A percentile compares a stretch with the other conserved stretches of the same genome.
Evolutionary conservation across 2,329 filamentous ascomycete genomes (phyloP).

Genomic region (Penicillium sp.): DNA sequence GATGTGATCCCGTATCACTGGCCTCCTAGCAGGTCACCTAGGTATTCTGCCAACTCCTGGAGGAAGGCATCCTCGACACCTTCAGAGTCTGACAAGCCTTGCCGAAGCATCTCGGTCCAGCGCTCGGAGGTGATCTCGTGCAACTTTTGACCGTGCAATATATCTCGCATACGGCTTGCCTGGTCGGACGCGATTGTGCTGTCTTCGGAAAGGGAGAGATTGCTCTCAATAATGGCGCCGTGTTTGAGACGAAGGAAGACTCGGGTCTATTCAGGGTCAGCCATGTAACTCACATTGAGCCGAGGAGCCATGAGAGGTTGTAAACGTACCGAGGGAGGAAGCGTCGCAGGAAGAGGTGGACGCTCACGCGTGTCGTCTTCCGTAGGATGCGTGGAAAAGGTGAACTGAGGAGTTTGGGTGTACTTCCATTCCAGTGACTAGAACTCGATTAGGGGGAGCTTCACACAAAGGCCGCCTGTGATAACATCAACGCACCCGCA

Average conservation of each 20-base stretch:
- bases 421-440: slow-evolving; percentile 63
- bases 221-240: slow-evolving; percentile 36
- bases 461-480: not conserved
- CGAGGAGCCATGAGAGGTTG: not conserved
- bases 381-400: slow-evolving; percentile 57
- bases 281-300: not conserved
- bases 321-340: slow-evolving; percentile 44
- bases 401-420: slow-evolving; percentile 79
- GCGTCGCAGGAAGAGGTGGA: slow-evolving; percentile 44
- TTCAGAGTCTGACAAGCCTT: slow-evolving; percentile 12
- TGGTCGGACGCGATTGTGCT: slow-evolving; percentile 28
- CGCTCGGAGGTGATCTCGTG: slow-evolving; percentile 42
- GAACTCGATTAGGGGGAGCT: not conserved
- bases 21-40: slow-evolving; percentile 24
- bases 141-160: slow-evolving; percentile 38
- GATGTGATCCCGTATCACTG: not conserved
- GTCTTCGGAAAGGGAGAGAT: slow-evolving; percentile 35
- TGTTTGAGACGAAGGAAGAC: slow-evolving; percentile 38
- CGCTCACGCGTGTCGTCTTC: slow-evolving; percentile 54
- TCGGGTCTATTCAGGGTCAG: slow-evolving; percentile 29
- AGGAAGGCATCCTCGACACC: slow-evolving; percentile 11
- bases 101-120: slow-evolving; percentile 23
- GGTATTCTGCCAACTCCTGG: slow-evolving; percentile 22
- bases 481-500: slow-evolving; percentile 47
- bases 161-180: slow-evolving; percentile 26